These are phyloP conservation scores for Trichoderma sp. DNA, from an alignment of 2,329 filamentous ascomycete genomes.

Conservation along the genomic window DNA sequence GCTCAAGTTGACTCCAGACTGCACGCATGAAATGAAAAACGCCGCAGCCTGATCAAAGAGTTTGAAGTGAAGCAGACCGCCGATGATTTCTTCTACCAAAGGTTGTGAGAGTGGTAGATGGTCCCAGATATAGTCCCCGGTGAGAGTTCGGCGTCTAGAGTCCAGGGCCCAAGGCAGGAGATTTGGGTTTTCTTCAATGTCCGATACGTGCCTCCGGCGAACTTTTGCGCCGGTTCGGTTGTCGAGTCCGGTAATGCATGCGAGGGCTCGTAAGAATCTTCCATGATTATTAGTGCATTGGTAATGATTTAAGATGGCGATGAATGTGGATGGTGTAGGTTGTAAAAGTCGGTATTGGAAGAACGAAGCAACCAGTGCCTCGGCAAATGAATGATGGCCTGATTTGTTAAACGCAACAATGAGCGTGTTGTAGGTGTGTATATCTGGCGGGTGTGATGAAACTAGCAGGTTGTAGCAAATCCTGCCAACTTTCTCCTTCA, in stretches of 20 bases:
- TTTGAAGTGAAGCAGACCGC: slow-evolving; percentile 51
- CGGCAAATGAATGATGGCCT: slow-evolving; percentile 51
- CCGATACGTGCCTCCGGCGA: slow-evolving; percentile 37
- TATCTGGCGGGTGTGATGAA: slow-evolving; percentile 61
- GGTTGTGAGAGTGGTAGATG: slow-evolving; percentile 41
- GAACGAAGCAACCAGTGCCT: slow-evolving; percentile 55
- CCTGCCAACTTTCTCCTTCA: slow-evolving; percentile 40
- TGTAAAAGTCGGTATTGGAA: slow-evolving; percentile 45
- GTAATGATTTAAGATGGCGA: slow-evolving; percentile 54
- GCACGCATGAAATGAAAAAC: slow-evolving; percentile 44
- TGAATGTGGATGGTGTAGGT: slow-evolving; percentile 51
- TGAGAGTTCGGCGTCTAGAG: slow-evolving; percentile 29
- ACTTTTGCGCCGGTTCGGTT: slow-evolving; percentile 42
- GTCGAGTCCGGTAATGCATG: slow-evolving; percentile 49
- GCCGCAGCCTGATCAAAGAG: slow-evolving; percentile 46
- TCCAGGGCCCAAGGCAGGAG: slow-evolving; percentile 35
- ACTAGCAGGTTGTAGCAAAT: slow-evolving; percentile 68
- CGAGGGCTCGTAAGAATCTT: slow-evolving; percentile 47
- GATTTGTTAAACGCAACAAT: slow-evolving; percentile 63
- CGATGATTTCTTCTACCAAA: slow-evolving; percentile 49
- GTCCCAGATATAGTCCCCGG: slow-evolving; percentile 42
- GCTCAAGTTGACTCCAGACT: slow-evolving; percentile 37
- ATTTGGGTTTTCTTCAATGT: slow-evolving; percentile 32
- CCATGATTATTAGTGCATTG: slow-evolving; percentile 43
- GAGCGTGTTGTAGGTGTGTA: slow-evolving; percentile 71